Percentiles rank a stretch among this genome's conserved stretches.
Conservation (phyloP, 2,329 filamentous ascomycete genomes). For the Aspergillus quadrilineatus region DNA sequence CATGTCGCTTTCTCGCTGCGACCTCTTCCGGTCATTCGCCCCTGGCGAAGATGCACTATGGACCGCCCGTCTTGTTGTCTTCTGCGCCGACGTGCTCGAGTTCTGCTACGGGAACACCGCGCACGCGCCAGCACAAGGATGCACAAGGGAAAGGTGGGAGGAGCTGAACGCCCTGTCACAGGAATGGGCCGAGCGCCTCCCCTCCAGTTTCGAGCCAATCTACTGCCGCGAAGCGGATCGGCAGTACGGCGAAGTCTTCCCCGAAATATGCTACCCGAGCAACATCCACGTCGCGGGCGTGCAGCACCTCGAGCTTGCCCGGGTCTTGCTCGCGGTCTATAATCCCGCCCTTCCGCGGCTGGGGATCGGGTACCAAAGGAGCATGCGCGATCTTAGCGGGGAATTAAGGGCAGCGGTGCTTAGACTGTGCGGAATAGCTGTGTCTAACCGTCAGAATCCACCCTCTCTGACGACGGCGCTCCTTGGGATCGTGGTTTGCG, state of each 20-base stretch:
- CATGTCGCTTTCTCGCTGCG: slow-evolving; percentile 9
- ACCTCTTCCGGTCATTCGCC: slow-evolving; percentile 8
- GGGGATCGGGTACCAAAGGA: slow-evolving; percentile 10
- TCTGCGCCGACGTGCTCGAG: slow-evolving; percentile 62
- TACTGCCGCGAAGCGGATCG: slow-evolving; percentile 44
- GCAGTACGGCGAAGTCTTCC: slow-evolving; percentile 48
- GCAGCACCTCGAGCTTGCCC: slow-evolving; percentile 59
- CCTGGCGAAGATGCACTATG: slow-evolving; percentile 23
- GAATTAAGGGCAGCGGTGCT: not conserved
- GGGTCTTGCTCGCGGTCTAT: slow-evolving; percentile 56
- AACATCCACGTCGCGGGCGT: slow-evolving; percentile 57
- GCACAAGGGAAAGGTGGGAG: slow-evolving; percentile 27
- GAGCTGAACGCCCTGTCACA: slow-evolving; percentile 37
- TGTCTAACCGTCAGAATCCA: slow-evolving; percentile 2
- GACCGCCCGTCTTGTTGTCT: slow-evolving; percentile 59
- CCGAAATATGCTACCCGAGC: slow-evolving; percentile 56
- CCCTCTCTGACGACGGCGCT: slow-evolving; percentile 6
- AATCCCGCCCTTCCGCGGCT: slow-evolving; percentile 43
- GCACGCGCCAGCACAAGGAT: not conserved
- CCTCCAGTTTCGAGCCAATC: slow-evolving; percentile 56
- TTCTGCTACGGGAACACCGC: slow-evolving; percentile 52
- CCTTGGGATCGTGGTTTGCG: slow-evolving; percentile 2
- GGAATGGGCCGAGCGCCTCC: slow-evolving; percentile 44
- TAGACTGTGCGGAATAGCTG: not conserved
- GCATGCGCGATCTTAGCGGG: not conserved